Conservation (phyloP, 2,329 filamentous ascomycete species). For the Aspergillus luchuensis region DNA sequence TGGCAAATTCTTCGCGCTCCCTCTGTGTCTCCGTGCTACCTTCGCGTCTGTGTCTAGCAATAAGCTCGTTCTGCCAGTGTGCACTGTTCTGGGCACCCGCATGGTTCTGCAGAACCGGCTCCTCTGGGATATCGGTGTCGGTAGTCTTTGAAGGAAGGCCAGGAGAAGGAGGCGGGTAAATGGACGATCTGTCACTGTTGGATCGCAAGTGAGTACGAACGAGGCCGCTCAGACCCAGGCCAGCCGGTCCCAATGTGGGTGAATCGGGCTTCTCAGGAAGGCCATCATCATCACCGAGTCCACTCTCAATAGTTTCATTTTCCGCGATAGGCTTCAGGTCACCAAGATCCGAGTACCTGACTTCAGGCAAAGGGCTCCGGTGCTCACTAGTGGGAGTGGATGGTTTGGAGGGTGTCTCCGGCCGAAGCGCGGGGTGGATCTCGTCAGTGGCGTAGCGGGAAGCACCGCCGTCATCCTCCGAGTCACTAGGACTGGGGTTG, state of each 20-base stretch:
- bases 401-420: constrained; percentile 36
- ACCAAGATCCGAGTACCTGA: constrained; percentile 40
- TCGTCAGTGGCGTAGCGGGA: constrained; percentile 33
- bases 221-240: constrained; percentile 72
- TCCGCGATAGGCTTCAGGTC: constrained; percentile 47
- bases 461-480: constrained; percentile 39
- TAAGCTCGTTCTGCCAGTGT: constrained; percentile 54
- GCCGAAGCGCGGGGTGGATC: constrained; percentile 42
- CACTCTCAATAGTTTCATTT: constrained; percentile 24
- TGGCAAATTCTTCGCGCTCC: constrained; percentile 52
- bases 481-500: constrained; percentile 42
- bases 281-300: constrained; percentile 11
- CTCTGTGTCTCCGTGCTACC: constrained; percentile 52
- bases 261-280: constrained; percentile 60
- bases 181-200: constrained; percentile 78
- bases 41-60: constrained; percentile 44
- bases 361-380: constrained; percentile 36
- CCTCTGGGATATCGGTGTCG: constrained; percentile 20
- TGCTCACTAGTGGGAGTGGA: constrained; percentile 32
- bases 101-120: neutral
- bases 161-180: constrained; percentile 61
- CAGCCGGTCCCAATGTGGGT: constrained; percentile 71
- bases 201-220: constrained; percentile 81
- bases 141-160: constrained; percentile 37
- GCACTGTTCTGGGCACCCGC: constrained; percentile 19